These are phyloP conservation scores for Warburgia ugandensis DNA, from an alignment of 164 flowering plant genomes.

Conservation along the genomic window DNA sequence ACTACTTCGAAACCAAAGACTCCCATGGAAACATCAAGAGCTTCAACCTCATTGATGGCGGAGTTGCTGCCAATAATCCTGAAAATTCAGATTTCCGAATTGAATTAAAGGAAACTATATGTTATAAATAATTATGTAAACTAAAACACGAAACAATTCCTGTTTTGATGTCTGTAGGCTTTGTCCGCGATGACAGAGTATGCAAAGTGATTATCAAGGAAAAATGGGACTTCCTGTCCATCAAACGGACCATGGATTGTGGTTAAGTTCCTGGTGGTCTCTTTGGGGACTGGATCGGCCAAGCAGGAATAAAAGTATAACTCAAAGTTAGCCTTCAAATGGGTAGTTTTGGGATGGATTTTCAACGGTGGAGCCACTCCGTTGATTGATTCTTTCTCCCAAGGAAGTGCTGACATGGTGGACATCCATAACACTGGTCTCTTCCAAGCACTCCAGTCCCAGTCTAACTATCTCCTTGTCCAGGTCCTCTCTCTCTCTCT, in stretches of 20 bases:
- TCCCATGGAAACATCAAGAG: not conserved
- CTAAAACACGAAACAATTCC: not conserved
- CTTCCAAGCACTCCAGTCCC: conserved; percentile 8
- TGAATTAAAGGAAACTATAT: not conserved
- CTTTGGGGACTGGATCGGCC: conserved; percentile 10
- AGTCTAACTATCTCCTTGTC: conserved; percentile 7
- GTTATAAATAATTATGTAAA: not conserved
- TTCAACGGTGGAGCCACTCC: conserved; percentile 1
- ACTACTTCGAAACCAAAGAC: conserved; percentile 7
- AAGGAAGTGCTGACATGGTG: conserved; percentile 14
- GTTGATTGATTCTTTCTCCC: conserved; percentile 4
- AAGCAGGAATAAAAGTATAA: not conserved
- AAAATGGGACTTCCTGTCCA: conserved; percentile 6
- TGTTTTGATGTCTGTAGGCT: conserved; percentile 3
- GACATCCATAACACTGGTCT: conserved; percentile 10
- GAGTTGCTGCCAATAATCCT: conserved; percentile 12
- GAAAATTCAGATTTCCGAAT: not conserved
- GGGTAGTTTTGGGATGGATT: conserved; percentile 8
- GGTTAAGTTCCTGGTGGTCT: conserved; percentile 13
- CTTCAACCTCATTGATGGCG: conserved; percentile 10
- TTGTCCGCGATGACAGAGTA: conserved; percentile 1
- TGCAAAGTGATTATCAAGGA: conserved; percentile 3
- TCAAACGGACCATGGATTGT: conserved; percentile 9
- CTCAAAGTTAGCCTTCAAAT: conserved; percentile 3
- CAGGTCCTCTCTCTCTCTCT: conserved; percentile 3